Percentiles rank a stretch among this genome's conserved stretches.
Evolutionary conservation across 306 rosid species (phyloP).

Genomic region (Ormosia semicastrata): DNA sequence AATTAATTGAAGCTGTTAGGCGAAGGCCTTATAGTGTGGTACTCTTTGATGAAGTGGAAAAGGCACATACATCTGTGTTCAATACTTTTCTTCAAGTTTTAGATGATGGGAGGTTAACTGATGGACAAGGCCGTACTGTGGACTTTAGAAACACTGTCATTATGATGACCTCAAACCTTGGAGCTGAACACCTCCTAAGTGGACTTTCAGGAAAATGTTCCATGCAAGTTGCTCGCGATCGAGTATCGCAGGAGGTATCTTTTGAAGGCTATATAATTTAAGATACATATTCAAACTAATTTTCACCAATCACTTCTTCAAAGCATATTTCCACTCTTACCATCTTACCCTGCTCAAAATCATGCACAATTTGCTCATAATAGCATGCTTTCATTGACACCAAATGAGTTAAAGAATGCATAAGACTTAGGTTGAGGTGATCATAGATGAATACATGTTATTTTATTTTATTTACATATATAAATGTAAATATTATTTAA

Average conservation of each 20-base stretch:
- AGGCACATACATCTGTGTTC: conserved; percentile 81
- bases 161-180: conserved; percentile 92
- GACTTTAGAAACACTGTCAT: conserved; percentile 87
- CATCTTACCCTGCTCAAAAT: too few relatives aligned
- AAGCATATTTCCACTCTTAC: too few relatives aligned
- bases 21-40: conserved; percentile 86
- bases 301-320: too few relatives aligned
- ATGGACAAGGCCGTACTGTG: conserved; percentile 89
- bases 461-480: too few relatives aligned
- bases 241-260: conserved; percentile 73
- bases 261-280: background rate
- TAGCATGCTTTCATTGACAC: too few relatives aligned
- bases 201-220: conserved; percentile 74
- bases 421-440: too few relatives aligned
- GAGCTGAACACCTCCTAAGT: conserved; percentile 77
- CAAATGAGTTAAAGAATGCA: too few relatives aligned
- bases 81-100: conserved; percentile 81
- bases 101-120: conserved; percentile 93
- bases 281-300: too few relatives aligned
- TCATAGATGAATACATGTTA: too few relatives aligned
- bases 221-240: conserved; percentile 75
- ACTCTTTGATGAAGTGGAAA: conserved; percentile 78
- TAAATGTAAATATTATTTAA: too few relatives aligned
- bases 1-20: conserved; percentile 89
- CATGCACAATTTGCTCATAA: too few relatives aligned